Percentiles rank a stretch among this genome's conserved stretches.
Conservation (phyloP, 257 asterid species). For the Cordia subcordata region DNA sequence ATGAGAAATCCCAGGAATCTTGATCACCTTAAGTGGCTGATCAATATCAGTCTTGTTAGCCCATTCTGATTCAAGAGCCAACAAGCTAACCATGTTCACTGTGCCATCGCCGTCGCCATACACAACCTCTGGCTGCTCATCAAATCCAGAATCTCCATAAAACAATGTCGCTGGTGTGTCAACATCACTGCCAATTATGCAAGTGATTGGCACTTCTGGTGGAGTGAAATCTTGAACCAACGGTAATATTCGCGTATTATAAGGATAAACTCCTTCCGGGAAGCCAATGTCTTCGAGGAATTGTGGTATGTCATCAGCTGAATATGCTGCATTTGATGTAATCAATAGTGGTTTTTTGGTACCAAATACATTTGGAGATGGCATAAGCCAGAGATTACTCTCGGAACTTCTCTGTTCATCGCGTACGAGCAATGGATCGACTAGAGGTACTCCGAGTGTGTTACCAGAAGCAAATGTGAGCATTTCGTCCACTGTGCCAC, state of each 20-base stretch:
- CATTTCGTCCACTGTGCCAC: conserved; percentile 72
- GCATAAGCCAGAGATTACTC: conserved; percentile 73
- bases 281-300: conserved; percentile 69
- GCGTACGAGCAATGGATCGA: conserved; percentile 60
- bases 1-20: conserved; percentile 62
- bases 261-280: conserved; percentile 50
- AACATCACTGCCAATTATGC: conserved; percentile 61
- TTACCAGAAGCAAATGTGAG: conserved; percentile 69
- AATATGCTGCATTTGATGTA: conserved; percentile 31
- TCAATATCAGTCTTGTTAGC: conserved; percentile 16
- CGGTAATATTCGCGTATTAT: conserved; percentile 52
- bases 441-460: conserved; percentile 66
- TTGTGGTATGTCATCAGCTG: conserved; percentile 32
- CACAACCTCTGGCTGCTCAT: conserved; percentile 49
- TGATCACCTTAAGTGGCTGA: conserved; percentile 43
- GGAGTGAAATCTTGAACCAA: conserved; percentile 32
- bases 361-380: conserved; percentile 52
- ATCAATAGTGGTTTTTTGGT: conserved; percentile 27
- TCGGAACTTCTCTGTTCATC: conserved; percentile 67
- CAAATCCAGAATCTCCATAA: conserved; percentile 49
- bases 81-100: conserved; percentile 70
- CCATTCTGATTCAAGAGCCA: conserved; percentile 48
- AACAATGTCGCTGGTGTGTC: conserved; percentile 49
- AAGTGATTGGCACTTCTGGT: conserved; percentile 49
- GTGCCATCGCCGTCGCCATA: conserved; percentile 93